Evolutionary conservation across 2,329 filamentous ascomycete genomes (phyloP).

Genomic region (Thielaviopsis cerberus): DNA sequence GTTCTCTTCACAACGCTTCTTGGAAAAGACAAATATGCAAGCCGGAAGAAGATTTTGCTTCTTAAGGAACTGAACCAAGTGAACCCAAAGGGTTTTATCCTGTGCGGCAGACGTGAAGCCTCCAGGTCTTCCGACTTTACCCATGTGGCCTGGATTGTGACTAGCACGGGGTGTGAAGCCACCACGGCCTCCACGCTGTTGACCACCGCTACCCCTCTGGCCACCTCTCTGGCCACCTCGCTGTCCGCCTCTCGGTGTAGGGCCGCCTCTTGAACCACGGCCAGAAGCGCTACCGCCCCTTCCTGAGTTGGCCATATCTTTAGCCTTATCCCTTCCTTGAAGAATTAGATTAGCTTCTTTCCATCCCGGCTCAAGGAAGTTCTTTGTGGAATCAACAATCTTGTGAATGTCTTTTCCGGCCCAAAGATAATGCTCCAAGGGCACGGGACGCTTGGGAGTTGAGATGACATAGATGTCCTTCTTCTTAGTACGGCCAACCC

Average conservation of each 20-base stretch:
- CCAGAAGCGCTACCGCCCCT: constrained; percentile 18
- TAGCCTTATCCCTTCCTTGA: constrained; percentile 57
- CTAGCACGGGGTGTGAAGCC: constrained; percentile 36
- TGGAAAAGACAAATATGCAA: constrained; percentile 97
- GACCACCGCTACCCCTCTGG: constrained; percentile 23
- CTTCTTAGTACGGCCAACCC: constrained; percentile 94
- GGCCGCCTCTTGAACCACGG: constrained; percentile 11
- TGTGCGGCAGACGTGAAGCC: constrained; percentile 79
- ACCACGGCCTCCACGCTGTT: constrained; percentile 36
- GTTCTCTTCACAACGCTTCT: constrained; percentile 93
- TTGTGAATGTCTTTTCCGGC: constrained; percentile 82
- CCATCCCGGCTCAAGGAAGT: constrained; percentile 82
- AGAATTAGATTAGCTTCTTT: constrained; percentile 76
- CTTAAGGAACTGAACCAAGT: constrained; percentile 76
- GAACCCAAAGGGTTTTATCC: constrained; percentile 92
- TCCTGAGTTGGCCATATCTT: constrained; percentile 3
- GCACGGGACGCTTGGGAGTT: constrained; percentile 84
- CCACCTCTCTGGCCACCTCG: constrained; percentile 19
- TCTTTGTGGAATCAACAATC: constrained; percentile 84
- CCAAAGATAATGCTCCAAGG: constrained; percentile 92
- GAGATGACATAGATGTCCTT: constrained; percentile 99
- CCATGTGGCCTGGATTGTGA: constrained; percentile 65
- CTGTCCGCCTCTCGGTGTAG: constrained; percentile 17
- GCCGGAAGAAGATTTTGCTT: constrained; percentile 76
- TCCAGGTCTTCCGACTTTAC: constrained; percentile 65